Evolutionary conservation across 768 basidiomycete species (phyloP), one percentile per base, ranked within the genome.

Genomic region (Mycena polygramma): DNA sequence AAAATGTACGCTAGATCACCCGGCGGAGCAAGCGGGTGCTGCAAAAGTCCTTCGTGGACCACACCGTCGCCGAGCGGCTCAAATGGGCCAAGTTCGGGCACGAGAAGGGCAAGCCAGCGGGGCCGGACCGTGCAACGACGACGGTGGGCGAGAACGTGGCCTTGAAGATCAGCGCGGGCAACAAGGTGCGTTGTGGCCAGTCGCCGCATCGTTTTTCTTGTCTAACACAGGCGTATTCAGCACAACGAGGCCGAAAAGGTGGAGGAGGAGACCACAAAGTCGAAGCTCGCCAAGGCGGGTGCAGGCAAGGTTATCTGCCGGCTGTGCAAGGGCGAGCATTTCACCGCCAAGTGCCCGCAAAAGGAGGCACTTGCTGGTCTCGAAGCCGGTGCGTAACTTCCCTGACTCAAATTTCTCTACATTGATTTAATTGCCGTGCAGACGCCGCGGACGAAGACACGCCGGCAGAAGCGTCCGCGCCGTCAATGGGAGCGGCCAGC

Each of bases 281-380:
- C 79, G 14, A 90, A 89, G 70, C 88, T 93, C 60, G 87, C 87
- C 19, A 90, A 90, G 63, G 89, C 91, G 1, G 95, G 95, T 69
- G 91, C 90, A 24, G 95, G 95, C 78, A 96, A 96, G 78, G 94
- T 99, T 72, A 82, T 87, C 52, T 99, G 98, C 87, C 89, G 98
- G 73, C 83, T 98, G 64, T 99, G 98, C 84, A 95, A 97, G 79
- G 98, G 97, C 61, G 94, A 93, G 73, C 98, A 99, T 84, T 99
- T 97, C 82, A 99, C 98, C 17, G 94, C 96, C 72, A 96, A 97
- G 81, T 99, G 98, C 87, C 98, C 98, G 8, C 97, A 96, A 88
- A 98, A 96, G 83, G 96, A 98, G 76, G 93, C 94, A 11, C 88
- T 99, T 17, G 92, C 91, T 13, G 93, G 90, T 5, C 84, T 96